These are phyloP conservation scores for Aspergillus fructus DNA, from an alignment of 2,329 filamentous ascomycete species.

Conservation along the genomic window DNA sequence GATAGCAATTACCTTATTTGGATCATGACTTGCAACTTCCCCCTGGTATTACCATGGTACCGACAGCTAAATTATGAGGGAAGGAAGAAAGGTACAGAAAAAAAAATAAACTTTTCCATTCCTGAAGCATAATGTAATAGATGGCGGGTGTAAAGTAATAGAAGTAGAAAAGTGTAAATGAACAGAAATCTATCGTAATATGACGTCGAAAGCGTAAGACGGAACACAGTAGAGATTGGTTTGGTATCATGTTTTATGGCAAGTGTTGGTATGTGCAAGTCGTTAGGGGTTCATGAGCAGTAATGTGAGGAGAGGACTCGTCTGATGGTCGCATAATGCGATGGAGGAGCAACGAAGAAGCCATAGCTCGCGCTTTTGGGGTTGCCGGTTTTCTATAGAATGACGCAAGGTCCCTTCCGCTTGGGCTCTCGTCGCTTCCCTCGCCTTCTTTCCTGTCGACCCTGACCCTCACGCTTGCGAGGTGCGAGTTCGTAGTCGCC, in stretches of 20 bases:
- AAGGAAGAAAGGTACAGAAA: slow-evolving; percentile 19
- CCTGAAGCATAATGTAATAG: slow-evolving; percentile 12
- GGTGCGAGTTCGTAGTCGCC: slow-evolving; percentile 24
- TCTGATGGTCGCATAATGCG: slow-evolving; percentile 1
- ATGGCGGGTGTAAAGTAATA: slow-evolving; percentile 17
- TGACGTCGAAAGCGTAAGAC: slow-evolving; percentile 21
- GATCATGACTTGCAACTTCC: neutral
- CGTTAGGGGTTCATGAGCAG: slow-evolving; percentile 8
- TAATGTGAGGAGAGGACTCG: no score
- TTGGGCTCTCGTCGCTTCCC: slow-evolving; percentile 29
- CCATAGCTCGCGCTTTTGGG: neutral
- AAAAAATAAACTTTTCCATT: slow-evolving; percentile 21
- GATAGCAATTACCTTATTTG: neutral
- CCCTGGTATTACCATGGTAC: neutral
- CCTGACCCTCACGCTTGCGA: slow-evolving; percentile 37
- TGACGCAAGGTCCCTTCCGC: slow-evolving; percentile 40
- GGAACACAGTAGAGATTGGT: slow-evolving; percentile 26
- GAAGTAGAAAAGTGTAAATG: slow-evolving; percentile 25
- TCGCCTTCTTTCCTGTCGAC: slow-evolving; percentile 35
- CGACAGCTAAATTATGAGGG: neutral
- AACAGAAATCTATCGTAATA: slow-evolving; percentile 30
- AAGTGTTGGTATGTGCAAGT: slow-evolving; percentile 12
- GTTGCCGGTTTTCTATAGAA: slow-evolving; percentile 30
- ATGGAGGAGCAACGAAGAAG: neutral
- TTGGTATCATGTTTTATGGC: slow-evolving; percentile 16